A percentile compares a stretch with the other conserved stretches of the same genome.
Conservation (phyloP, 2,329 filamentous ascomycete genomes). For the Fusarium mexicanum region DNA sequence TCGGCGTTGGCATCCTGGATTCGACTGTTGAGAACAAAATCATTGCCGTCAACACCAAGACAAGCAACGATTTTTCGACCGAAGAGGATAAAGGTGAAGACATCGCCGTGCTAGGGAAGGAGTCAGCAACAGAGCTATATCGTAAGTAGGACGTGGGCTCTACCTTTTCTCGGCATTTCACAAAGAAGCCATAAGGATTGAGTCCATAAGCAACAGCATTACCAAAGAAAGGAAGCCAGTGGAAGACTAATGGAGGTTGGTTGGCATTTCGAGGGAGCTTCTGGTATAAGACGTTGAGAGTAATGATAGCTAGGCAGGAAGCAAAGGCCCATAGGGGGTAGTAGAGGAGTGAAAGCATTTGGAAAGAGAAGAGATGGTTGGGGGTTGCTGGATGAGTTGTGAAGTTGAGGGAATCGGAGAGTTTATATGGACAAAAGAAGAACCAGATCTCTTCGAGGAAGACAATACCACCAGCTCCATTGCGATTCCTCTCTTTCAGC, state of each 20-base stretch:
- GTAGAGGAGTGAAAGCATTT: slow-evolving; percentile 13
- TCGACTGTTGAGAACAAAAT: slow-evolving; percentile 66
- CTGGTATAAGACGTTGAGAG: slow-evolving; percentile 28
- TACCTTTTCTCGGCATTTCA: slow-evolving; percentile 72
- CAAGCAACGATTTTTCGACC: slow-evolving; percentile 61
- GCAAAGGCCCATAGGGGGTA: slow-evolving; percentile 7
- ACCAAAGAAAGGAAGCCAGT: slow-evolving; percentile 71
- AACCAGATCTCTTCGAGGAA: background rate
- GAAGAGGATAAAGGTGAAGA: slow-evolving; percentile 64
- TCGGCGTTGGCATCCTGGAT: slow-evolving; percentile 63
- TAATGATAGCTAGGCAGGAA: slow-evolving; percentile 1
- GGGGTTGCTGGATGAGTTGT: background rate
- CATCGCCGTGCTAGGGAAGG: slow-evolving; percentile 56
- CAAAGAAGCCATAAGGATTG: slow-evolving; percentile 75
- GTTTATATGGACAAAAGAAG: slow-evolving; percentile 6
- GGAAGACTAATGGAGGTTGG: slow-evolving; percentile 65
- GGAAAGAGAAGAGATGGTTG: background rate
- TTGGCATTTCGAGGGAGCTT: slow-evolving; percentile 17
- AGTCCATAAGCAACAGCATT: slow-evolving; percentile 78
- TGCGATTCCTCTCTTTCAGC: background rate
- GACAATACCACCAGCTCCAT: background rate
- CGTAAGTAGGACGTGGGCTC: background rate
- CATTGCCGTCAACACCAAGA: slow-evolving; percentile 62
- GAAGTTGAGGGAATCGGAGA: background rate
- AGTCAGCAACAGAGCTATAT: background rate